Evolutionary conservation across 1,284 basidiomycete species (phyloP).

Genomic region (Tilletia horrida): DNA sequence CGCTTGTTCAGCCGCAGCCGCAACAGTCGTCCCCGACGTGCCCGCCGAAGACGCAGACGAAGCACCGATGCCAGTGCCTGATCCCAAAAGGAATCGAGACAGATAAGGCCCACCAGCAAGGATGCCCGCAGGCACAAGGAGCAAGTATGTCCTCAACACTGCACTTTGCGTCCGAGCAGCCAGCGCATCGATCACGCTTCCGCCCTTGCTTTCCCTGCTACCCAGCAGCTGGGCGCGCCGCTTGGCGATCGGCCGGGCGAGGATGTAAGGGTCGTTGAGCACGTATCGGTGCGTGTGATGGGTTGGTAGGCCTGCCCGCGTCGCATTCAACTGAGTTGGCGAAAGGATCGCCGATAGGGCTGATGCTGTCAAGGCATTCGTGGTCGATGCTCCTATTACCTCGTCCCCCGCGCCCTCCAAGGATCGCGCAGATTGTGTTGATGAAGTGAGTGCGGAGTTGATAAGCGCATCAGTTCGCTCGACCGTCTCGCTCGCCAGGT

Average conservation of each 20-base stretch:
- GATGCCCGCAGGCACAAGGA: neutral
- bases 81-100: neutral
- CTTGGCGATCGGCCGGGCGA: neutral
- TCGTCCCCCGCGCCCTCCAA: too few species aligned
- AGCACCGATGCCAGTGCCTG: neutral
- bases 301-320: neutral
- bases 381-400: too few species aligned
- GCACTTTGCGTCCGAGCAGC: slow-evolving; percentile 1
- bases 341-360: neutral
- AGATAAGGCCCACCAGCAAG: slow-evolving; percentile 10
- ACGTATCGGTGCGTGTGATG: neutral
- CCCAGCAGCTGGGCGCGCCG: slow-evolving; percentile 11
- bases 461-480: neutral
- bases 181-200: slow-evolving; percentile 1
- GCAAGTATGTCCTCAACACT: neutral
- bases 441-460: neutral
- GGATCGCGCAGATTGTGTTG: too few species aligned
- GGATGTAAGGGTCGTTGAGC: slow-evolving; percentile 5
- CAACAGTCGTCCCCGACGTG: neutral
- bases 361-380: too few species aligned
- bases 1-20: neutral
- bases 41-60: neutral
- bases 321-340: slow-evolving; percentile 1
- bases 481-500: slow-evolving; percentile 3
- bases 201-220: neutral